Evolutionary conservation across 1,139 yeast genomes (phyloP).

Genomic region (Protomyces pachydermus): DNA sequence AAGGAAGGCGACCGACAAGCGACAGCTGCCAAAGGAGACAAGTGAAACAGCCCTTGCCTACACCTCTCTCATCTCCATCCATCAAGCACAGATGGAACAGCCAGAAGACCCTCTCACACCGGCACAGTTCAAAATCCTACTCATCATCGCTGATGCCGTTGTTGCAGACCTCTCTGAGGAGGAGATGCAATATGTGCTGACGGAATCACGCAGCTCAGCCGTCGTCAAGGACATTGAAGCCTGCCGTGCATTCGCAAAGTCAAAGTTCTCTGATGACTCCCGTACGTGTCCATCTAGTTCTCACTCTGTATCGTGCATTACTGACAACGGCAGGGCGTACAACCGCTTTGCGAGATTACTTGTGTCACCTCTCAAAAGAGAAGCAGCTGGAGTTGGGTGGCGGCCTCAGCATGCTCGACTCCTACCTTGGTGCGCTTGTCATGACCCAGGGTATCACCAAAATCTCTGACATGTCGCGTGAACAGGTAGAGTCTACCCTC

Average conservation of each 20-base stretch:
- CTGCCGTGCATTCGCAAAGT: slow-evolving; percentile 9
- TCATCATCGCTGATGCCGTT: slow-evolving; percentile 22
- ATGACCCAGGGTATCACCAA: slow-evolving; percentile 17
- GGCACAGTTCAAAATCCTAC: slow-evolving; percentile 22
- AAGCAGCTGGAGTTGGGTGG: slow-evolving; percentile 15
- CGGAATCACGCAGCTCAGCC: slow-evolving; percentile 14
- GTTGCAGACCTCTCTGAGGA: slow-evolving; percentile 21
- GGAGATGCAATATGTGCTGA: slow-evolving; percentile 18
- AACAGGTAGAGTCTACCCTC: slow-evolving; percentile 4
- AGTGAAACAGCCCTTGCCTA: no score
- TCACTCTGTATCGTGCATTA: background rate
- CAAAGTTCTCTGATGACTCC: slow-evolving; percentile 17
- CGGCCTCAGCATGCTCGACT: slow-evolving; percentile 6
- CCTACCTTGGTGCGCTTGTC: slow-evolving; percentile 13
- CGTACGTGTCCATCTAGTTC: background rate
- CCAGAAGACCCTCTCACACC: slow-evolving; percentile 32
- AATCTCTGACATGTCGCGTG: slow-evolving; percentile 12
- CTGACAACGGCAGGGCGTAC: slow-evolving; percentile 5
- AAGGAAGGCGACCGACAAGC: no score
- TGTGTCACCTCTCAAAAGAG: slow-evolving; percentile 4
- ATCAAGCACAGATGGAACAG: background rate
- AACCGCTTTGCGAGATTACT: slow-evolving; percentile 15
- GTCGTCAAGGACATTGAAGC: slow-evolving; percentile 11
- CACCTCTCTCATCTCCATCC: no score
- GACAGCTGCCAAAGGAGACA: no score